Evolutionary conservation across 495 filamentous ascomycete species (phyloP), one percentile per base, ranked within the genome.

Genomic region (Bombardia bombarda): DNA sequence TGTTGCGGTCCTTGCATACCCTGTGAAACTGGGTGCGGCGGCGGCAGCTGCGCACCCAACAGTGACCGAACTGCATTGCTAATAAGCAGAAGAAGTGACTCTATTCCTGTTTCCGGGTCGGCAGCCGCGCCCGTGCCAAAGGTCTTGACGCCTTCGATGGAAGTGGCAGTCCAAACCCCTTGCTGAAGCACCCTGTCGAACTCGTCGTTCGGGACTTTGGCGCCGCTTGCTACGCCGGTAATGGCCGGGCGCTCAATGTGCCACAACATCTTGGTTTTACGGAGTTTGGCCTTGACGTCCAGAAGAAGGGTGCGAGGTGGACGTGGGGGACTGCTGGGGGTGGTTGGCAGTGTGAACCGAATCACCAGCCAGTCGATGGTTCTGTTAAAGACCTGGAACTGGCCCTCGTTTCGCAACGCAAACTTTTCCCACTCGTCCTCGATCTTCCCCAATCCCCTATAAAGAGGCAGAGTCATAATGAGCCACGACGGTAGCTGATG

Each of bases 391-490:
- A 78, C 45, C 20, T 64, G 57, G 3, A 71, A 54, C 0, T 52
- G 55, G 9, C 66, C 68, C 24, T 62, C 60, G 16, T 50, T 57
- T n/a, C 57, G 65, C 21, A 53, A 46, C 1, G 41, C 42, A 19
- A 48, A 35, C 12, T 44, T 13, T 14, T 58, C 50, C 68, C 69
- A 76, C 8, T 52, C 51, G 24, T 56, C 48, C 24, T 80, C 73
- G 12, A 86, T 57, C 14, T 55, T 57, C 26, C 78, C 77, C 8
- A 95, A 61, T n/a, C 75, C 78, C 17, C 66, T 67, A 16, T 89
- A 67, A 4, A 93, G 60, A 0, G 87, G 79, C 8, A 92, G 68
- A 1, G 87, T 90, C 19, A 65, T 57, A 4, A 66, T 66, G 2
- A 74, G 47, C 47, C 55, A 70, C 17, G 47, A 47, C 10, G 69